Percentiles rank a stretch among this genome's conserved stretches.
These are phyloP conservation scores for Solanum pennellii DNA, from an alignment of 257 asterid species.

Conservation along the genomic window DNA sequence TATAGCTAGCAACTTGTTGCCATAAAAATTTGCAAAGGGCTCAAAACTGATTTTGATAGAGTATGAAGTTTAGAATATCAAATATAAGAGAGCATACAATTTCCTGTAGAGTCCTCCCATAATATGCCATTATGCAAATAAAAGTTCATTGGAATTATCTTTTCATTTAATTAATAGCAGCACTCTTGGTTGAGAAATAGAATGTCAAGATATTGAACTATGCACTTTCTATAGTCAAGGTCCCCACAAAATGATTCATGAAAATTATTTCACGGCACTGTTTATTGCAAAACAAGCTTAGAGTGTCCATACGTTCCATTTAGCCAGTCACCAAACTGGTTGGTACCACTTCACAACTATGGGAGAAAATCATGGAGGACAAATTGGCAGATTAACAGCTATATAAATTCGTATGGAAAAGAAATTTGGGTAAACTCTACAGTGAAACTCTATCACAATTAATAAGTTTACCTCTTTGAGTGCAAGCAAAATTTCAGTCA, in stretches of 20 bases:
- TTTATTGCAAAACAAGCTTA: background rate
- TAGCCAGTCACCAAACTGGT: background rate
- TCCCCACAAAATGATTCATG: background rate
- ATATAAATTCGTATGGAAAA: background rate
- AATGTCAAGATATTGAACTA: background rate
- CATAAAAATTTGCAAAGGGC: no score
- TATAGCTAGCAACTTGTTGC: no score
- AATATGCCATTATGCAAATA: no score
- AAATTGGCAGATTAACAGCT: background rate
- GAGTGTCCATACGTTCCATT: background rate
- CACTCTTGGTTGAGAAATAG: no score
- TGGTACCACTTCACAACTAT: background rate
- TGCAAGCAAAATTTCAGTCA: conserved; percentile 82
- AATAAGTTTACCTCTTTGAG: conserved; percentile 63
- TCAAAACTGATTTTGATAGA: no score
- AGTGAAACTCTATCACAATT: background rate
- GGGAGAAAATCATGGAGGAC: background rate
- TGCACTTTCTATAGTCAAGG: background rate
- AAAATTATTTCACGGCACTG: background rate
- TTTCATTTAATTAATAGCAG: no score
- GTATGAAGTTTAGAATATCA: no score
- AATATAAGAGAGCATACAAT: no score
- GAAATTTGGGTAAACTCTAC: background rate
- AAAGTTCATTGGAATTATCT: no score
- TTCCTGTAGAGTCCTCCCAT: no score